Conservation (phyloP, 2,329 filamentous ascomycete species). For the Beauveria medogensis region DNA sequence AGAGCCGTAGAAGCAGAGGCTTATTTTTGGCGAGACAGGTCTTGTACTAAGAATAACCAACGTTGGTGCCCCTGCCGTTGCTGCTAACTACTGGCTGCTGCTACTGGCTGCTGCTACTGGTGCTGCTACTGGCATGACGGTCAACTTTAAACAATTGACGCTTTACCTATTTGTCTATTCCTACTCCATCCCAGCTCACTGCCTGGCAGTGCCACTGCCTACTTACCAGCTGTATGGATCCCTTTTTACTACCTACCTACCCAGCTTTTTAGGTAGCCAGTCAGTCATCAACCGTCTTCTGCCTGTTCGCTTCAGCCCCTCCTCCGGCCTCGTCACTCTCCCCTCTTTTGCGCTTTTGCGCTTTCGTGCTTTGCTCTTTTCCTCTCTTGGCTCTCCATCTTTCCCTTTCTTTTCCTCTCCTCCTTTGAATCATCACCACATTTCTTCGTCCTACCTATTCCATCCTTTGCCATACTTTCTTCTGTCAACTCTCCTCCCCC, state of each 20-base stretch:
- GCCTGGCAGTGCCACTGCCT: too few relatives aligned
- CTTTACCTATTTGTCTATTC: too few relatives aligned
- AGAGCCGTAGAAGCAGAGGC: too few relatives aligned
- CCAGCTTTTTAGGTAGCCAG: too few relatives aligned
- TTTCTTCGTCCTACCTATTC: background rate
- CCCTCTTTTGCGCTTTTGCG: background rate
- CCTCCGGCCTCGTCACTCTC: background rate
- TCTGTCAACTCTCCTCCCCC: slow-evolving; percentile 6
- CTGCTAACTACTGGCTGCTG: background rate
- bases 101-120: background rate
- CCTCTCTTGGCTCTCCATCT: background rate
- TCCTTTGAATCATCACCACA: background rate
- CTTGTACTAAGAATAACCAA: background rate
- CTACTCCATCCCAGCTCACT: too few relatives aligned
- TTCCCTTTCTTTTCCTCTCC: background rate
- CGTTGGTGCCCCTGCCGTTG: background rate
- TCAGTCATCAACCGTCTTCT: background rate
- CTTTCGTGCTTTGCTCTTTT: background rate
- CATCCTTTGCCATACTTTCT: slow-evolving; percentile 7
- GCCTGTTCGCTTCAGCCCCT: background rate
- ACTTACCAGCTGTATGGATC: too few relatives aligned
- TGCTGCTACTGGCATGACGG: too few relatives aligned
- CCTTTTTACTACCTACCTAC: too few relatives aligned
- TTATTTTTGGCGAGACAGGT: too few relatives aligned
- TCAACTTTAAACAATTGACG: too few relatives aligned